phyloP scores from a whole-genome alignment of 441 rosid species.

The Populus hybrid region DNA sequence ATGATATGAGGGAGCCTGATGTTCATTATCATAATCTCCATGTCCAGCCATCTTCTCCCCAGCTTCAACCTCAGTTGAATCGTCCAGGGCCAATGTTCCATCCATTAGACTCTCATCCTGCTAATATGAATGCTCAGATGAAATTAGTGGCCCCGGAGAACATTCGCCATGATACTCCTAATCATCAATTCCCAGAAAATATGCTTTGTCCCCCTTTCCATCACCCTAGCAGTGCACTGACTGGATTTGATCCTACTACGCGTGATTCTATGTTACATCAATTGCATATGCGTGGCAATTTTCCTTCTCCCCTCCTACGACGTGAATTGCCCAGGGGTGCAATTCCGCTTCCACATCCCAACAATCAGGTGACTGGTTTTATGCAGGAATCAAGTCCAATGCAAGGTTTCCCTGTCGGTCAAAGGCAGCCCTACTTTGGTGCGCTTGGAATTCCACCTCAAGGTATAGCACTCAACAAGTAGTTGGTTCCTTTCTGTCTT shows the following conservation, averaged over 20 bases:
- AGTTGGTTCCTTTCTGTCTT: not conserved
- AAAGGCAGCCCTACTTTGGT: slow-evolving; percentile 52
- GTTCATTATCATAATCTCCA: slow-evolving; percentile 36
- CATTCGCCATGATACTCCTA: slow-evolving; percentile 50
- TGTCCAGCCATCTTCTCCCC: slow-evolving; percentile 44
- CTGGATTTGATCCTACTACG: slow-evolving; percentile 62
- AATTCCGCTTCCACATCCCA: slow-evolving; percentile 42
- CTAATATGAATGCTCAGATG: slow-evolving; percentile 54
- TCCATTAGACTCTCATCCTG: slow-evolving; percentile 59
- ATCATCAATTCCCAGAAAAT: slow-evolving; percentile 56
- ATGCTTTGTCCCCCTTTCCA: slow-evolving; percentile 67
- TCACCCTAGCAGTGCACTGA: slow-evolving; percentile 41
- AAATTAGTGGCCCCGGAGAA: slow-evolving; percentile 56
- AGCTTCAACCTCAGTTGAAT: slow-evolving; percentile 52
- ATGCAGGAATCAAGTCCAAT: slow-evolving; percentile 51
- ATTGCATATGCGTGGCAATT: slow-evolving; percentile 59
- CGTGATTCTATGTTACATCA: slow-evolving; percentile 60
- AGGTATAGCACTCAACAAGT: slow-evolving; percentile 34
- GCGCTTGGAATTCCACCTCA: slow-evolving; percentile 46
- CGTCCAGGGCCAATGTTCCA: slow-evolving; percentile 50
- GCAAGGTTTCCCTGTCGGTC: slow-evolving; percentile 69
- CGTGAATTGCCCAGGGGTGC: slow-evolving; percentile 60
- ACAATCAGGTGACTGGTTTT: slow-evolving; percentile 56
- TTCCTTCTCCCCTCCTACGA: slow-evolving; percentile 54
- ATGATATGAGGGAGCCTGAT: slow-evolving; percentile 49